Conservation (phyloP, 306 rosid genomes). For the Notholithocarpus densiflorus region DNA sequence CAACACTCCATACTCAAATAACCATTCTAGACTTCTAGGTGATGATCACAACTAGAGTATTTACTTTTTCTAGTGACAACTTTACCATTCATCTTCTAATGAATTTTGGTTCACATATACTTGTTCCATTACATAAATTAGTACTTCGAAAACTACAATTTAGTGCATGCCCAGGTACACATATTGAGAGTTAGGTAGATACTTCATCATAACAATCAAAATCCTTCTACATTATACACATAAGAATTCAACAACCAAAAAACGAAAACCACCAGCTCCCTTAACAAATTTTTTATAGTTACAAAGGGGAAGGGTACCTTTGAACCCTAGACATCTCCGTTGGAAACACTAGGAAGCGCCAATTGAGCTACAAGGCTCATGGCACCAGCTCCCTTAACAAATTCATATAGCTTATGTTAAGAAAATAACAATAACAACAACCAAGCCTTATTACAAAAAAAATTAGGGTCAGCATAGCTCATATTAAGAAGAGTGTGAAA, state of each 20-base stretch:
- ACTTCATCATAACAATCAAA: slow-evolving; percentile 10
- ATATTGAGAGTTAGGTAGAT: background rate
- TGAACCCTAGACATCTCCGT: too few relatives aligned
- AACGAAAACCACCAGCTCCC: background rate
- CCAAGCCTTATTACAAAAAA: background rate
- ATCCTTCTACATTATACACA: slow-evolving; percentile 1
- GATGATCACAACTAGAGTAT: background rate
- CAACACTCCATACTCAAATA: background rate
- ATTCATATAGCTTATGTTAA: background rate
- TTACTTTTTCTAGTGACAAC: background rate
- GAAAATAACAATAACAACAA: background rate
- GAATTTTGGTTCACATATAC: background rate
- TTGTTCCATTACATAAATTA: background rate
- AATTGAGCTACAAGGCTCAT: too few relatives aligned
- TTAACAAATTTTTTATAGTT: background rate
- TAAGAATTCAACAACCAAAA: slow-evolving; percentile 5
- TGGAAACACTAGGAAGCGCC: too few relatives aligned
- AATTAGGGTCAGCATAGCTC: background rate
- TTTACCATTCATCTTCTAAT: background rate
- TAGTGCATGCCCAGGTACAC: background rate
- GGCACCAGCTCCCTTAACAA: background rate
- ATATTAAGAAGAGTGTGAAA: background rate
- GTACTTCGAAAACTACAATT: background rate
- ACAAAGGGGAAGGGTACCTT: too few relatives aligned
- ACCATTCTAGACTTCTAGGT: background rate